A percentile compares a stretch with the other conserved stretches of the same genome.
phyloP scores from a whole-genome alignment of 1,284 basidiomycete genomes.

The Lignosus rhinocerotis region DNA sequence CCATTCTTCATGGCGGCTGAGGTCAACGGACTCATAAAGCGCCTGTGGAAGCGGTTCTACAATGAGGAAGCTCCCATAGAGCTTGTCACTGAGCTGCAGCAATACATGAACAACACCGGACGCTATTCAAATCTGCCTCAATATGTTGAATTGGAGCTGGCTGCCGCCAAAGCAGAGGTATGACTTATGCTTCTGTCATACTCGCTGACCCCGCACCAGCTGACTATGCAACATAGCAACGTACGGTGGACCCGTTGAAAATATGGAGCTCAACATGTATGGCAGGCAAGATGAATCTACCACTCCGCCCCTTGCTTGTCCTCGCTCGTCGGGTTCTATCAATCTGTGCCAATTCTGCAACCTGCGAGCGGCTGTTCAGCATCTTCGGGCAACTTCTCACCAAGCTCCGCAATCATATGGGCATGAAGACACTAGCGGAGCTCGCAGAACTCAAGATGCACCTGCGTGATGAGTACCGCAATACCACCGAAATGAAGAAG shows the following conservation, averaged over 20 bases:
- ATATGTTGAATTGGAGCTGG: not conserved
- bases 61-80: not conserved
- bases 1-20: not conserved
- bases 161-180: slow-evolving; percentile 2
- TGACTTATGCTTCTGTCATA: not conserved
- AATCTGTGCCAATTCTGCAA: slow-evolving; percentile 20
- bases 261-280: not conserved
- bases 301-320: not conserved
- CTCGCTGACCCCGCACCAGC: not conserved
- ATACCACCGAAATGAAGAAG: no score
- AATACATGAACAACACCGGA: not conserved
- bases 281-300: not conserved
- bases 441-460: no score
- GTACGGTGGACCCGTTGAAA: not conserved
- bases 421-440: no score
- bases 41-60: slow-evolving; percentile 3
- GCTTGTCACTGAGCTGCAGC: not conserved
- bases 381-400: slow-evolving; percentile 9
- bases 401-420: slow-evolving; percentile 18
- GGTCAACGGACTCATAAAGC: not conserved
- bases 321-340: slow-evolving; percentile 16
- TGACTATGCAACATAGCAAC: not conserved
- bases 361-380: slow-evolving; percentile 24
- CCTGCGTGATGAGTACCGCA: no score
- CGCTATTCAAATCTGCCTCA: not conserved